Percentiles rank a stretch among this genome's conserved stretches.
Evolutionary conservation across 2,329 filamentous ascomycete genomes (phyloP).

Genomic region (Fonsecaea nubica): DNA sequence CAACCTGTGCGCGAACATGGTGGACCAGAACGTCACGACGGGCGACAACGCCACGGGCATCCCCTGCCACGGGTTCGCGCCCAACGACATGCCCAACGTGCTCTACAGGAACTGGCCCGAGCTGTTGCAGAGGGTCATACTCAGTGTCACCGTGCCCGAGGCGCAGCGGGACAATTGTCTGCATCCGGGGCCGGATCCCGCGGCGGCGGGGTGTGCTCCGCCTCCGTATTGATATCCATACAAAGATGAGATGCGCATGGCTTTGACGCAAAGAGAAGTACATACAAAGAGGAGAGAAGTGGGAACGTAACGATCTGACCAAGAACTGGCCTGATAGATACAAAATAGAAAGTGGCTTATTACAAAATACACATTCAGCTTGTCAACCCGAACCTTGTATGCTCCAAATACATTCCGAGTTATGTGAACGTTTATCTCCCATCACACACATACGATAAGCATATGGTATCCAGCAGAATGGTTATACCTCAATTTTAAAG

Average conservation of each 20-base stretch:
- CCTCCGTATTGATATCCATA: conserved; percentile 8
- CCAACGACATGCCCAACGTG: conserved; percentile 35
- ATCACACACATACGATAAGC: too few relatives aligned
- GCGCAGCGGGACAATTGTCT: conserved; percentile 23
- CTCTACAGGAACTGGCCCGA: conserved; percentile 26
- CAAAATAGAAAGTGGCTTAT: background rate
- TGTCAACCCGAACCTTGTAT: background rate
- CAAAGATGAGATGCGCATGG: background rate
- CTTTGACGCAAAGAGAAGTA: background rate
- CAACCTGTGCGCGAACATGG: conserved; percentile 53
- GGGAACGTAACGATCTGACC: background rate
- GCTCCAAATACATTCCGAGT: too few relatives aligned
- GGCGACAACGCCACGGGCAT: conserved; percentile 30
- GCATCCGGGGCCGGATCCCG: conserved; percentile 15
- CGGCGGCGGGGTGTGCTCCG: conserved; percentile 19
- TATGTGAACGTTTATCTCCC: too few relatives aligned
- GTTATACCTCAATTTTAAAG: too few relatives aligned
- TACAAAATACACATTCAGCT: background rate
- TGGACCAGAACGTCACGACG: conserved; percentile 35
- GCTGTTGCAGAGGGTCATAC: conserved; percentile 10
- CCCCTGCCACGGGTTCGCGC: conserved; percentile 42
- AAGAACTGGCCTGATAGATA: background rate
- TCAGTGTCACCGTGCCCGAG: conserved; percentile 18
- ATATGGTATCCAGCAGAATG: too few relatives aligned
- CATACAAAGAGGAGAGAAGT: background rate